A percentile compares a stretch with the other conserved stretches of the same genome.
Conservation (phyloP, 1,284 basidiomycete genomes). For the Peniophora sp. region DNA sequence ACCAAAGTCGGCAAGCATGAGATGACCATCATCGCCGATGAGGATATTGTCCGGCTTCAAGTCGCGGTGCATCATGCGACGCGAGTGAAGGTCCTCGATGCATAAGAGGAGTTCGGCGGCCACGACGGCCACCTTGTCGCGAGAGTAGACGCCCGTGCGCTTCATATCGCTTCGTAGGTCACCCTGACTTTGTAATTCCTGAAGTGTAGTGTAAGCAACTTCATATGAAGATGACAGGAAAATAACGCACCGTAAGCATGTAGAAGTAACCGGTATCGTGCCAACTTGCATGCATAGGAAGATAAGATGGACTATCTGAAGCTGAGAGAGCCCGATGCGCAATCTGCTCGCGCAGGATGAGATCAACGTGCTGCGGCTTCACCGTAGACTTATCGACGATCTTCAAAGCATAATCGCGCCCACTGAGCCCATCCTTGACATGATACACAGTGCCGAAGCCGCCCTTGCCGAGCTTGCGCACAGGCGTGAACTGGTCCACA, state of each 20-base stretch:
- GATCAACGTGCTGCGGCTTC: background rate
- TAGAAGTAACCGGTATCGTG: constrained; percentile 24
- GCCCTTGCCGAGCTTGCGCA: constrained; percentile 18
- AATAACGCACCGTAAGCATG: constrained; percentile 18
- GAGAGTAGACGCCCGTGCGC: constrained; percentile 10
- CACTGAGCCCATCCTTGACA: constrained; percentile 15
- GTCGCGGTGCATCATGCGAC: constrained; percentile 26
- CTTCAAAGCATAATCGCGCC: constrained; percentile 17
- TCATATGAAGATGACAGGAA: background rate
- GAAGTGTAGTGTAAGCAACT: background rate
- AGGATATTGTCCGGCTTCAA: constrained; percentile 56
- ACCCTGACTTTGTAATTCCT: constrained; percentile 17
- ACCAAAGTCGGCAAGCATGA: constrained; percentile 63
- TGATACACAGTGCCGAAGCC: constrained; percentile 20
- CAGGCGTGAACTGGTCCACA: constrained; percentile 13
- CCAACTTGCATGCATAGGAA: constrained; percentile 16
- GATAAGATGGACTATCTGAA: constrained; percentile 9
- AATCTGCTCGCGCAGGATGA: constrained; percentile 2
- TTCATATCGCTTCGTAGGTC: constrained; percentile 15
- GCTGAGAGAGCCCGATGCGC: constrained; percentile 7
- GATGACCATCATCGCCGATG: constrained; percentile 56
- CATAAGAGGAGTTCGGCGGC: constrained; percentile 18
- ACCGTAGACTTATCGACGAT: constrained; percentile 18
- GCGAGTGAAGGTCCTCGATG: constrained; percentile 34
- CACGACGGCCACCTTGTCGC: constrained; percentile 12